Evolutionary conservation across 768 basidiomycete genomes (phyloP).

Genomic region (Lactifluus pinguis): DNA sequence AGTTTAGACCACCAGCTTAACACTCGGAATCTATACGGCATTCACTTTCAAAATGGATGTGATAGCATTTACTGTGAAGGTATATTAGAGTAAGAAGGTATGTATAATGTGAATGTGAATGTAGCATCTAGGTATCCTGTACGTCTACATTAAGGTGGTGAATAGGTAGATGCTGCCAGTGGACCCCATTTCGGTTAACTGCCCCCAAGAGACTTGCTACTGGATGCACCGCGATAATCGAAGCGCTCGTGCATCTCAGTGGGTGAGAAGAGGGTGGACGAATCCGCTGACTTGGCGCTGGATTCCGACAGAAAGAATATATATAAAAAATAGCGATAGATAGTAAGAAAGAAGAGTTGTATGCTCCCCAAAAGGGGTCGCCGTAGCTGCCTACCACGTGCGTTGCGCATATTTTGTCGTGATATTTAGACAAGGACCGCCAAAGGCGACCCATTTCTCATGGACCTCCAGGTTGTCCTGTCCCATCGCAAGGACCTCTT

Average conservation of each 20-base stretch:
- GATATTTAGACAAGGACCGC: conserved; percentile 6
- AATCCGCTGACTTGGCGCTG: neutral
- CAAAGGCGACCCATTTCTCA: neutral
- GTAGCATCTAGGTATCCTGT: neutral
- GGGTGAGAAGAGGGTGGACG: neutral
- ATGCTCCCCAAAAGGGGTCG: conserved; percentile 2
- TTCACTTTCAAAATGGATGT: neutral
- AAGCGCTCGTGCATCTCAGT: conserved; percentile 12
- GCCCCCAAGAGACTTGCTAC: conserved; percentile 3
- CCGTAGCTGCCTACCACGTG: conserved; percentile 5
- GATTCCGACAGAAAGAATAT: neutral
- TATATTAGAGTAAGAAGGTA: neutral
- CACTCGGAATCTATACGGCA: no score
- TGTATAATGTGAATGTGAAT: neutral
- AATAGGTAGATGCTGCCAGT: neutral
- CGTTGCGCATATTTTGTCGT: conserved; percentile 11
- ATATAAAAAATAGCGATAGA: neutral
- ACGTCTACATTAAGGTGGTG: neutral
- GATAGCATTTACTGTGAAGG: neutral
- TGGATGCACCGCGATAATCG: conserved; percentile 8
- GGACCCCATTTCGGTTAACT: neutral
- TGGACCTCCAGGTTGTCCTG: neutral
- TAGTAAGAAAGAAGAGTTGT: neutral
- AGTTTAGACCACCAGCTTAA: no score
- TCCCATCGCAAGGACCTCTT: neutral